Evolutionary conservation across 2,329 filamentous ascomycete genomes (phyloP), one percentile per base, ranked within the genome.

Genomic region (Ampelomyces quisqualis): DNA sequence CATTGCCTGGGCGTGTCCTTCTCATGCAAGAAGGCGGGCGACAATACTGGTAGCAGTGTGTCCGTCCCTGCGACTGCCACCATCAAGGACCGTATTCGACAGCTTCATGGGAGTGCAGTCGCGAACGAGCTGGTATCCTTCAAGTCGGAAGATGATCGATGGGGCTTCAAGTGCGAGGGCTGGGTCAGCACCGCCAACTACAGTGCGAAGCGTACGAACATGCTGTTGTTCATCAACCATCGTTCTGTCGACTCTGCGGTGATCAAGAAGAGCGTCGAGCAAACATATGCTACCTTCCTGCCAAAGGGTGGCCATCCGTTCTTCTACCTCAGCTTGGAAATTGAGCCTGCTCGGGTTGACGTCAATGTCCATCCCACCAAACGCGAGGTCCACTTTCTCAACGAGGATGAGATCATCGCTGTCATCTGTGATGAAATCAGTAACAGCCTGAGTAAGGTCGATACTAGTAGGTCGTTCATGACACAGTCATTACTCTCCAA

Each of bases 361-460:
- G 94, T 98, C 62, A 98, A 98, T 56, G 86, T 98, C 1, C 93
- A 98, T 67, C 93, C 93, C 0, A 98, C 93, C 0, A 98, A 98
- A 68, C 79, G 89, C 35, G 91, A 98, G 64, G 93, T 98, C 14
- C 93, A 97, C 60, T 97, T 98, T 57, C 76, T 98, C 15, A 95
- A 97, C 47, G 93, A 98, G 65, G 93, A 98, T 50, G 93, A 98
- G 56, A 95, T 98, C 31, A 86, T 93, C 32, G 87, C 93, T 50
- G 79, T 81, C 10, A 83, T 98, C 4, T 96, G 90, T 70, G 81
- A 84, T 46, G 80, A 87, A 38, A 86, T 98, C 15, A 80, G 87
- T 37, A 77, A 80, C 7, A 85, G 85, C 53, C 77, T 98, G 3
- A 86, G 89, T 8, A 84, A 85, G 34, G 90, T 97, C 5, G 93